Base-by-base conservation (phyloP, 805 yeast genomes). In the Wickerhamiella bombiphila region DNA sequence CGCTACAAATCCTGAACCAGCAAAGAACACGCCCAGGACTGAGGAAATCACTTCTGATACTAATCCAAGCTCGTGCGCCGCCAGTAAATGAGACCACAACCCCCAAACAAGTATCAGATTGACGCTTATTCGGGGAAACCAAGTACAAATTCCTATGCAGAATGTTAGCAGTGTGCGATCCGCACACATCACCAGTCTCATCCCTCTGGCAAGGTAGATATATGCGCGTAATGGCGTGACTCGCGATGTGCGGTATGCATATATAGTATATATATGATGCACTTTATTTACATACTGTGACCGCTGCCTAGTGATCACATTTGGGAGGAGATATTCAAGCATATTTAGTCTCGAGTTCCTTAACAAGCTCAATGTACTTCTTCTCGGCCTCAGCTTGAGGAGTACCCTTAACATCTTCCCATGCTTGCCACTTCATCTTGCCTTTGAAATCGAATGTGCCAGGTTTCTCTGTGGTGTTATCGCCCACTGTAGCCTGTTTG, bases 401-500 rank as follows among this genome's bases (percentile, higher is more conserved):
- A 43, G 71, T 72, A 41, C 98, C 98, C 66, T 54, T 79, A 55
- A 77, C 65, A 52, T 74, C 76, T 53, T 77, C 77, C 97, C 97
- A 91, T 6, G 97, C 72, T 57, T 86, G 88, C 97, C 97, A 91
- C 70, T 91, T 91, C 72, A 81, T 80, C 64, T 93, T 85, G 50
- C 88, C 96, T 66, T 80, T 83, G 65, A 91, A 70, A 64, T 85
- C 93, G 60, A 91, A 82, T 42, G 80, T 63, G 46, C 95, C 91
- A 38, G 98, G 98, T 66, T 82, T 81, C 39, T 69, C 66, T 44
- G 94, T 80, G 51, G 57, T 60, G 71, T 83, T 83, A 70, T 91
- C 98, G 48, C 98, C 98, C 40, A 77, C 79, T 25, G 96, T 88
- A 51, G 97, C 94, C 67, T 91, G 98, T 65, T 91, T 91, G 78